These are phyloP conservation scores for Beauveria rudraprayagi DNA, from an alignment of 2,329 filamentous ascomycete genomes.

Conservation along the genomic window DNA sequence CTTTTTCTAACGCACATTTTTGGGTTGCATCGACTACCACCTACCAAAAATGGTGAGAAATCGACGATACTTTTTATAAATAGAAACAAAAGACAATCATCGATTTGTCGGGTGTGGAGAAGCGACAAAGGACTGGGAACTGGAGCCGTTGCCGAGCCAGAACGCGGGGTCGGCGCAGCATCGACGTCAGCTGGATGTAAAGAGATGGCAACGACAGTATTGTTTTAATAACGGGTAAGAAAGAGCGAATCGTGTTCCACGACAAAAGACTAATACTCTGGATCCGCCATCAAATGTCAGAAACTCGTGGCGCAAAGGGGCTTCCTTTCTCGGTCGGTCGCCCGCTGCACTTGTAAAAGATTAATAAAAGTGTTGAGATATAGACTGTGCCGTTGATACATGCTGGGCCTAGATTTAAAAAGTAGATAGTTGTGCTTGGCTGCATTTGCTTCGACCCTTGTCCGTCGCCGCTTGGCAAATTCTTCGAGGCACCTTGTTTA, in stretches of 20 bases:
- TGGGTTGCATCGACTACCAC: conserved; percentile 1
- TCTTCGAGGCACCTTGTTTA: neutral
- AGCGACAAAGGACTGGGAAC: neutral
- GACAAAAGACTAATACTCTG: neutral
- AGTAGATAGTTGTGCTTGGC: neutral
- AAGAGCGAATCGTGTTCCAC: neutral
- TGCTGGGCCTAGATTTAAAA: neutral
- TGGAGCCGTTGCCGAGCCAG: neutral
- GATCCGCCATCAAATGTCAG: neutral
- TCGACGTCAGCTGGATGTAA: neutral
- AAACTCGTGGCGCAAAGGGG: neutral
- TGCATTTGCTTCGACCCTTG: neutral
- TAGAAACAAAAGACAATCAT: too few relatives aligned
- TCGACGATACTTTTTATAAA: neutral
- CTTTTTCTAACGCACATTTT: neutral
- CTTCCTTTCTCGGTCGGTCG: neutral
- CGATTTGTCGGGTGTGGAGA: neutral
- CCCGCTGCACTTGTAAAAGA: neutral
- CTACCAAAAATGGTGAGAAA: neutral
- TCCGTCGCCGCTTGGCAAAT: neutral
- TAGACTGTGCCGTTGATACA: neutral
- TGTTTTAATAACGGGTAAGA: neutral
- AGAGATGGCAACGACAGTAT: neutral
- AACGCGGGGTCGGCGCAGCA: neutral
- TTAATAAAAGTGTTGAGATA: neutral